phyloP scores from a whole-genome alignment of 192 early-diverging fungal species.

The Jimgerdemannia flammicorona region DNA sequence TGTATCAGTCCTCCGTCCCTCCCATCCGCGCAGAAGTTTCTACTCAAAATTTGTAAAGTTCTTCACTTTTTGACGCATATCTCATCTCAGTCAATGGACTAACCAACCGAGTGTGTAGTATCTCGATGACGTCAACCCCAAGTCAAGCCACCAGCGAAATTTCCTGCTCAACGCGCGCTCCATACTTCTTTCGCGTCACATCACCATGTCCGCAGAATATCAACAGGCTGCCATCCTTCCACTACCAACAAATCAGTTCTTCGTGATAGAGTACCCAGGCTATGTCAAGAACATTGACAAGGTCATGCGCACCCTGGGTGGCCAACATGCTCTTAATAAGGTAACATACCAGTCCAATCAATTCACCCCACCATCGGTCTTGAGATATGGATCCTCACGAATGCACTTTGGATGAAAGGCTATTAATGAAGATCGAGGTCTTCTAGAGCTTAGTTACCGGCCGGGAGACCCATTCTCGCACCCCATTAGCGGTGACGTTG shows the following conservation, averaged over 20 bases:
- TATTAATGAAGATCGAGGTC: background rate
- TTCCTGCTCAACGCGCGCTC: background rate
- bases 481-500: conserved; percentile 57
- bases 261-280: conserved; percentile 48
- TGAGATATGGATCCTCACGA: no score
- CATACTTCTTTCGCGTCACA: background rate
- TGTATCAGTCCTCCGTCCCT: no score
- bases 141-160: background rate
- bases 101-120: background rate
- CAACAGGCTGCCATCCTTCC: background rate
- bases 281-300: conserved; percentile 31
- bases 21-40: no score
- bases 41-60: no score
- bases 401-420: no score
- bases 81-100: no score
- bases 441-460: conserved; percentile 50
- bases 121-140: background rate
- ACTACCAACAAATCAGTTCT: conserved; percentile 24
- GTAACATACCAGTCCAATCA: background rate
- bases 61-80: no score
- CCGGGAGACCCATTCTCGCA: conserved; percentile 60
- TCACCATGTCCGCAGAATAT: background rate
- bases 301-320: conserved; percentile 39
- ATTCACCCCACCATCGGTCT: no score
- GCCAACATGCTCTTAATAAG: conserved; percentile 35